Conservation (phyloP, 164 flowering plant species). For the Dillenia turbinata region DNA sequence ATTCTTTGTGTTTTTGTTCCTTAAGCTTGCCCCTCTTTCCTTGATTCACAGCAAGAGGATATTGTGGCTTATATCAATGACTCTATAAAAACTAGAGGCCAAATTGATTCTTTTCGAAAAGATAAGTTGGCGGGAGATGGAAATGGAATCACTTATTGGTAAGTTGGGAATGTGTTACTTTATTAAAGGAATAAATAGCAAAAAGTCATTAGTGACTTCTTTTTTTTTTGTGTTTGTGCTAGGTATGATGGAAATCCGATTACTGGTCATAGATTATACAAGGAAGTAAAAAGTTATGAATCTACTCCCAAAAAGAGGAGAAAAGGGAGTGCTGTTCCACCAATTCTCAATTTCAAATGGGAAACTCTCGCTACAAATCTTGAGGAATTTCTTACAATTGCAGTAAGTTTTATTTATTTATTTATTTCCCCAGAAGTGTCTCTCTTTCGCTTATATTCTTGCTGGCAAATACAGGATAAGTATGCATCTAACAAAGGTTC, state of each 20-base stretch:
- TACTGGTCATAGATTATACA: conserved; percentile 72
- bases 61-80: conserved; percentile 41
- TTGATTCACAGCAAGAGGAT: conserved; percentile 72
- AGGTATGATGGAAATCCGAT: conserved; percentile 81
- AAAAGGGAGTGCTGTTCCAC: conserved; percentile 19
- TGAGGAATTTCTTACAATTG: conserved; percentile 58
- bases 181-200: no score
- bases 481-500: conserved; percentile 44
- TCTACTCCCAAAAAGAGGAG: conserved; percentile 24
- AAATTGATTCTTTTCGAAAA: conserved; percentile 57
- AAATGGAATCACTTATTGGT: conserved; percentile 71
- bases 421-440: not conserved
- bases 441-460: conserved; percentile 1
- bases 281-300: conserved; percentile 39
- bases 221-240: not conserved
- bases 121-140: conserved; percentile 56
- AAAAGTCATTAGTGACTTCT: no score
- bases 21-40: not conserved
- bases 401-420: conserved; percentile 35
- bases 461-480: conserved; percentile 47
- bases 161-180: conserved; percentile 2
- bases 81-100: conserved; percentile 46
- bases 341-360: conserved; percentile 41
- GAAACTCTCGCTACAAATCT: conserved; percentile 87
- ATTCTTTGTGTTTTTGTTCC: not conserved